These are phyloP conservation scores for Rhynchospora pubera DNA, from an alignment of 176 grass and related monocot genomes.

Conservation along the genomic window DNA sequence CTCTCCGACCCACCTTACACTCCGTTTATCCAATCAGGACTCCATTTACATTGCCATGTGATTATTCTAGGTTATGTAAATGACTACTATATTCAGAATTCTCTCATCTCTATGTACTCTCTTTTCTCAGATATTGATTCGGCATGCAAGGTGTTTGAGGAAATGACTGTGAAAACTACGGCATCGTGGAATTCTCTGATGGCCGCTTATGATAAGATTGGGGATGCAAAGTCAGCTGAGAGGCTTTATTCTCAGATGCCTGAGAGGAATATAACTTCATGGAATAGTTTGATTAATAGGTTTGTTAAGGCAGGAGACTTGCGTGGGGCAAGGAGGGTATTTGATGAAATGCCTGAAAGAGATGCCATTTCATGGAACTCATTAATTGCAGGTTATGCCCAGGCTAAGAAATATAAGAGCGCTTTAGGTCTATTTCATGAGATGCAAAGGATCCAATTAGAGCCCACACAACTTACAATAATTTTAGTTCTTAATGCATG, in stretches of 20 bases:
- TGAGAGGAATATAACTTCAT: slow-evolving; percentile 41
- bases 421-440: slow-evolving; percentile 40
- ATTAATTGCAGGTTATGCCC: slow-evolving; percentile 47
- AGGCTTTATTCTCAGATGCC: slow-evolving; percentile 28
- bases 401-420: slow-evolving; percentile 13
- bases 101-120: slow-evolving; percentile 53
- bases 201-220: slow-evolving; percentile 28
- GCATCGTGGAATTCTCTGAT: slow-evolving; percentile 51
- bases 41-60: slow-evolving; percentile 41
- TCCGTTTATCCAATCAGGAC: slow-evolving; percentile 29
- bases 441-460: slow-evolving; percentile 35
- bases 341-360: slow-evolving; percentile 41
- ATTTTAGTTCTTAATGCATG: slow-evolving; percentile 46
- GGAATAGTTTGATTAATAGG: slow-evolving; percentile 45
- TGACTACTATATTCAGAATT: slow-evolving; percentile 45
- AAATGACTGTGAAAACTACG: slow-evolving; percentile 35
- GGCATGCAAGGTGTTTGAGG: slow-evolving; percentile 45
- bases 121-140: slow-evolving; percentile 23
- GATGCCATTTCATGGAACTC: slow-evolving; percentile 61
- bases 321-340: slow-evolving; percentile 27
- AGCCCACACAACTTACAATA: slow-evolving; percentile 50
- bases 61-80: slow-evolving; percentile 14
- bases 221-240: slow-evolving; percentile 25
- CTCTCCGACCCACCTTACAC: neutral
- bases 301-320: slow-evolving; percentile 34